Conservation (phyloP, 2,329 filamentous ascomycete genomes). For the Apiospora koreana region DNA sequence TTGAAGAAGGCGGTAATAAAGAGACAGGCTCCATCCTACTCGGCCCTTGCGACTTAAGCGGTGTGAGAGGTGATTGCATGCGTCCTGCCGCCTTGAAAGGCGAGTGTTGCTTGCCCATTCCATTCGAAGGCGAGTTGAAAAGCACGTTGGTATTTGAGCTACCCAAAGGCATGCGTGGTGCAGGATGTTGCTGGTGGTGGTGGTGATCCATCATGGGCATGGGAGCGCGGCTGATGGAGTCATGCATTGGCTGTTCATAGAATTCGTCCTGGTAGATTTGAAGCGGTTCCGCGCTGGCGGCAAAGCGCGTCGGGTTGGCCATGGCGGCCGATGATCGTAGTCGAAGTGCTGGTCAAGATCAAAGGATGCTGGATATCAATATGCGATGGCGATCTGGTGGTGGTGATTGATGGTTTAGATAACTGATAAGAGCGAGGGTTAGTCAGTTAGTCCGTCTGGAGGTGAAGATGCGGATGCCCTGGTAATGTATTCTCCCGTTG, state of each 20-base stretch:
- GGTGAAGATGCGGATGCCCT: slow-evolving; percentile 15
- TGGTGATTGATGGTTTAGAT: neutral
- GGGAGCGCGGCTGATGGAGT: slow-evolving; percentile 56
- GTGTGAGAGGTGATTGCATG: slow-evolving; percentile 60
- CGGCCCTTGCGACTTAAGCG: slow-evolving; percentile 57
- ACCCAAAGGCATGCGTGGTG: slow-evolving; percentile 44
- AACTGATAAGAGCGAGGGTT: slow-evolving; percentile 11
- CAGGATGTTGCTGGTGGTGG: slow-evolving; percentile 44
- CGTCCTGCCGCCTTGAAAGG: slow-evolving; percentile 65
- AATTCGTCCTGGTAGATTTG: slow-evolving; percentile 56
- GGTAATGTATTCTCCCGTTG: slow-evolving; percentile 17
- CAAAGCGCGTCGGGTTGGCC: slow-evolving; percentile 53
- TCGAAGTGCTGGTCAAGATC: neutral
- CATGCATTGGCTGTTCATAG: slow-evolving; percentile 43
- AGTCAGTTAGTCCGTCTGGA: slow-evolving; percentile 7
- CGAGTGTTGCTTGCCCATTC: slow-evolving; percentile 59
- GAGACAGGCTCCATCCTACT: slow-evolving; percentile 64
- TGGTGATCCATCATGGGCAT: slow-evolving; percentile 52
- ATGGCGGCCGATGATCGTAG: slow-evolving; percentile 43
- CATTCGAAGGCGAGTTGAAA: slow-evolving; percentile 60
- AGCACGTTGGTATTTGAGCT: slow-evolving; percentile 63
- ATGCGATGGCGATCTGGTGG: neutral
- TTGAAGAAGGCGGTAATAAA: slow-evolving; percentile 64
- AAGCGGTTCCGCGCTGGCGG: slow-evolving; percentile 47
- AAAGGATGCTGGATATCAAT: slow-evolving; percentile 2